Base-by-base conservation (phyloP, 176 grass and related monocot genomes). In the Triticum dicoccoides region DNA sequence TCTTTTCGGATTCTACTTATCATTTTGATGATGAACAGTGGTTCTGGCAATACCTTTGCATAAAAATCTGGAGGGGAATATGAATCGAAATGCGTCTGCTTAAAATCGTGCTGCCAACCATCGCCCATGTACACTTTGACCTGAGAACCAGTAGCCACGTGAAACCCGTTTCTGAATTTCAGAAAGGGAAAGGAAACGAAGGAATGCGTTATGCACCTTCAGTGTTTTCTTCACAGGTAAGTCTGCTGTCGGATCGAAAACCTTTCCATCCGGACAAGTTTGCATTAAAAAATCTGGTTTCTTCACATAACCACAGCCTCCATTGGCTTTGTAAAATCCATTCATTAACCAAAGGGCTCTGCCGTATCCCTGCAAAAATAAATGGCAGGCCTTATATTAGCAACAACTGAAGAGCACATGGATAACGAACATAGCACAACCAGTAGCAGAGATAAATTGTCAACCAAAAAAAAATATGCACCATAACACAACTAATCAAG, bases 61-160 rank as follows among this genome's bases (percentile, higher is more conserved):
- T 98, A 95, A 51, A 98, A 98, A 87, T 98, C 96, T 20, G 96
- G 96, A 92, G 96, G 96, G 20, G 96, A 98, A 82, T 94, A 98
- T 49, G 84, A 4, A 69, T 98, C 96, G 58, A 98, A 98, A 82
- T 95, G 84, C 69, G 91, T 94, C 81, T 93, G 83, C 51, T 91
- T 92, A 76, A 98, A 98, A 72, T 98, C 96, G 4, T 83, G 71
- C 51, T 89, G 88, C 96, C 96, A 95, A 38, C 96, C 96, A 39
- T 95, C 93, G 9, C 96, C 96, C 90, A 95, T 92, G 90, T 98
- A 98, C 38, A 98, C 88, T 87, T 98, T 98, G 9, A 98, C 91
- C 96, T 98, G 69, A 44, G 71, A 39, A 76, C 23, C n/a, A 77
- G 1, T 38, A 77, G 18, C 37, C 9, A 65, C 54, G 34, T 84